Evolutionary conservation across 495 filamentous ascomycete genomes (phyloP).

Genomic region (Neurospora sublineolata): DNA sequence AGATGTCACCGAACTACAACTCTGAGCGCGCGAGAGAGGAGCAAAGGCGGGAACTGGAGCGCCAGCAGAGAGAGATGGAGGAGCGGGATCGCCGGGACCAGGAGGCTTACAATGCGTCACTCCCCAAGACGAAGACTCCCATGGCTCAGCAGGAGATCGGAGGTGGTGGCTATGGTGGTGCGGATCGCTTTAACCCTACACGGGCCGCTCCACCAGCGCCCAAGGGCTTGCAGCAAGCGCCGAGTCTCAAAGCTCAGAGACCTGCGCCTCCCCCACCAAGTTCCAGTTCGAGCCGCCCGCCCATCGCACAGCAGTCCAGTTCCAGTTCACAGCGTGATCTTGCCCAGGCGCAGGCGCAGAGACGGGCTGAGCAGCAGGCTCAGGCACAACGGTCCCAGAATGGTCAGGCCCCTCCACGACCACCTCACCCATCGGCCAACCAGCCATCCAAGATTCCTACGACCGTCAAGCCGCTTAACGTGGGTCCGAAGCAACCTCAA

Average conservation of each 20-base stretch:
- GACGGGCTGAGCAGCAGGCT: constrained; percentile 18
- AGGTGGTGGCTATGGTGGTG: constrained; percentile 24
- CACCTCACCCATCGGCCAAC: constrained; percentile 22
- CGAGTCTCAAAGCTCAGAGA: constrained; percentile 39
- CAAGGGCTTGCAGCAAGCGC: constrained; percentile 34
- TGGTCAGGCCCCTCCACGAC: constrained; percentile 18
- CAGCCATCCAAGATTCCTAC: constrained; percentile 50
- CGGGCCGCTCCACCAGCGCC: constrained; percentile 55
- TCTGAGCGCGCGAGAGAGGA: constrained; percentile 45
- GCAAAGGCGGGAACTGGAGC: constrained; percentile 32
- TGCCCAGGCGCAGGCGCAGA: constrained; percentile 12
- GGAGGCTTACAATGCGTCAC: constrained; percentile 75
- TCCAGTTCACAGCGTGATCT: constrained; percentile 19
- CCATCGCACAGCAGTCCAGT: constrained; percentile 30
- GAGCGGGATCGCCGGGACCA: constrained; percentile 61
- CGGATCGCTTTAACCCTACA: constrained; percentile 71
- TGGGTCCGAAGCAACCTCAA: constrained; percentile 61
- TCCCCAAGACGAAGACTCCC: constrained; percentile 64
- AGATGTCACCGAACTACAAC: constrained; percentile 33
- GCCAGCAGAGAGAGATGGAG: constrained; percentile 49
- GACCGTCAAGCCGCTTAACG: constrained; percentile 81
- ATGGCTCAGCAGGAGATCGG: constrained; percentile 83
- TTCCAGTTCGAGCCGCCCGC: constrained; percentile 24
- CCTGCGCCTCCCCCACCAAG: constrained; percentile 40
- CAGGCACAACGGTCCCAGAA: constrained; percentile 20